Base-by-base conservation (phyloP, 257 asterid species). In the Lycium ferocissimum region DNA sequence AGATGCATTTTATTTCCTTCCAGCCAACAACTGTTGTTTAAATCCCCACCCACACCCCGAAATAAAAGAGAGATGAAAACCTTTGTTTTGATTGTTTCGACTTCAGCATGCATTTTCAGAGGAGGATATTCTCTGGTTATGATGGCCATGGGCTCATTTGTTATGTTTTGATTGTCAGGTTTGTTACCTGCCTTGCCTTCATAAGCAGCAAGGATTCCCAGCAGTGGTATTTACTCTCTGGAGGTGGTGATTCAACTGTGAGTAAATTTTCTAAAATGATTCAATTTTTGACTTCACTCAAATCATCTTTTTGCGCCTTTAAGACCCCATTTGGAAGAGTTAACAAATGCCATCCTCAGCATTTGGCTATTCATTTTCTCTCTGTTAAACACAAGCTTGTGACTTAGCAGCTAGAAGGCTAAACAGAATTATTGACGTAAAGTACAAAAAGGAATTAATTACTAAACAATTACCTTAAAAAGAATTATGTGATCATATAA, bases 221-320 rank as follows among this genome's bases (percentile, higher is more conserved):
- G 53, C 90, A 85, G 80, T 92, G 90, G 63, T 88, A 89, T 85
- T 90, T 97, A 87, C 92, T 95, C 85, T 97, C 99, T 11, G 98
- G 99, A 83, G 92, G 98, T 86, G 99, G 99, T 71, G 99, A 97
- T 92, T 94, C 99, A 84, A 94, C 99, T 2, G 99, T 97, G 89
- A 94, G 99, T 94, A 70, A 69, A 54, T 10, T 43, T 26, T 70
- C 5, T 3, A 20, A 47, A 49, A 83, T 49, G 9, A 75, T 12
- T 1, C 1, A 38, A 13, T 35, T 37, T 45, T 80, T 67, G 9
- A 35, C 45, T 14, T 20, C 0, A 49, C 81, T 22, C 43, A 51
- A 51, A 13, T 76, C 22, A 22, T 7, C 8, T 14, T 75, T 49
- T 49, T 76, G 22, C 1, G 22, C 81, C 40, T 73, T 13, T 51